phyloP scores from a whole-genome alignment of 2,329 filamentous ascomycete genomes.

The Magnaporthiopsis poae region DNA sequence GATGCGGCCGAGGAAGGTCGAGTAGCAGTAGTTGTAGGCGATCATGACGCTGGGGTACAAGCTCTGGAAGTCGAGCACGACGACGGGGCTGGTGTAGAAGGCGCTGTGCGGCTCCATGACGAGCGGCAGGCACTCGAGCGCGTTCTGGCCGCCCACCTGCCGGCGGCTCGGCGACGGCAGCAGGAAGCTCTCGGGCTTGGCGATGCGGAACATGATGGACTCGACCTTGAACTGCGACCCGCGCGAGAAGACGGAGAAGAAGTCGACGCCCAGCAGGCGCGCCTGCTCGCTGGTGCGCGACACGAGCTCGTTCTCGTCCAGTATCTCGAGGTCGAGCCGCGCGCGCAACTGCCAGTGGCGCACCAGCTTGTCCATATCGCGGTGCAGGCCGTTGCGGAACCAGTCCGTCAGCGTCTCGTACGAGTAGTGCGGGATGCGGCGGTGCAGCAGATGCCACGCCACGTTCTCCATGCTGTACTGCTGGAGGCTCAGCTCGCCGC shows the following conservation, averaged over 20 bases:
- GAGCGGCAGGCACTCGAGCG: constrained; percentile 82
- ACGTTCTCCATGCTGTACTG: constrained; percentile 97
- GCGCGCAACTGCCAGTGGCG: constrained; percentile 69
- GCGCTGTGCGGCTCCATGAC: constrained; percentile 96
- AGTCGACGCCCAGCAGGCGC: constrained; percentile 83
- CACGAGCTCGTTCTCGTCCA: constrained; percentile 82
- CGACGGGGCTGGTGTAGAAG: constrained; percentile 79
- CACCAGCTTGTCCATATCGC: constrained; percentile 64
- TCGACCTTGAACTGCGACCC: constrained; percentile 98
- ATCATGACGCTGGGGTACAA: constrained; percentile 98
- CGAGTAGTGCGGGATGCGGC: constrained; percentile 77
- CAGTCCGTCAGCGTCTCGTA: constrained; percentile 71
- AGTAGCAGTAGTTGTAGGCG: constrained; percentile 98
- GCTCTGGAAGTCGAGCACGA: constrained; percentile 93
- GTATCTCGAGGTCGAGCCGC: constrained; percentile 75
- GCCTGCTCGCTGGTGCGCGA: constrained; percentile 89
- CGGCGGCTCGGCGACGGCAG: constrained; percentile 81
- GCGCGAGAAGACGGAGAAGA: constrained; percentile 88
- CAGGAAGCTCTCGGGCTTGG: constrained; percentile 90
- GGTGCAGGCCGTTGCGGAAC: constrained; percentile 60
- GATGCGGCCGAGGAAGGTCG: constrained; percentile 82
- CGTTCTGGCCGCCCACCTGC: constrained; percentile 89
- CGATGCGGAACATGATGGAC: constrained; percentile 96
- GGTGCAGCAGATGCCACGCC: constrained; percentile 79
- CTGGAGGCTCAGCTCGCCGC: constrained; percentile 77